phyloP scores from a whole-genome alignment of 257 asterid species.

The Voacanga thouarsii region DNA sequence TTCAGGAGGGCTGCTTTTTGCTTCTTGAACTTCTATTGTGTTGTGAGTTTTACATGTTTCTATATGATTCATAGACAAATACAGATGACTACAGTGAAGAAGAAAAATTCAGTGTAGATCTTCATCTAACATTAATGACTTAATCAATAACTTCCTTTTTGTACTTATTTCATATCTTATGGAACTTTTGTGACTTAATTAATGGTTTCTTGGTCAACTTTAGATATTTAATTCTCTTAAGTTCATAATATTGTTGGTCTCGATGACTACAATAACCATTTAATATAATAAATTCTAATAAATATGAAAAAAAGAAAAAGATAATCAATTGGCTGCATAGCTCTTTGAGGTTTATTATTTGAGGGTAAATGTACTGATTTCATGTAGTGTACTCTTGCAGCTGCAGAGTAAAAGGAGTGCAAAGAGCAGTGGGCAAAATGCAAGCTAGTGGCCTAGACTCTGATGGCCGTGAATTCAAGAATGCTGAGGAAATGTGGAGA shows the following conservation, averaged over 20 bases:
- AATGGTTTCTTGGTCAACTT: neutral
- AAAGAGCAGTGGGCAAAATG: conserved; percentile 29
- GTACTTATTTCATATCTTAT: neutral
- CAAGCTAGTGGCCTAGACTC: conserved; percentile 61
- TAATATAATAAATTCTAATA: neutral
- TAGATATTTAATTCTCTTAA: neutral
- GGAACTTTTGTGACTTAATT: neutral
- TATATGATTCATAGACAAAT: neutral
- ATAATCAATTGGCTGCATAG: neutral
- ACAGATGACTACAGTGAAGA: neutral
- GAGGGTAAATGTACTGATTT: neutral
- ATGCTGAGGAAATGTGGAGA: conserved; percentile 88
- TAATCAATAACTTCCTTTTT: neutral
- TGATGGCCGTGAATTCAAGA: conserved; percentile 67
- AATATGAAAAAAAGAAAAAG: neutral
- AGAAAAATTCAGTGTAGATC: neutral
- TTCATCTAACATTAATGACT: neutral
- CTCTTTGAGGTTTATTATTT: neutral
- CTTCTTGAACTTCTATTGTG: too few species aligned
- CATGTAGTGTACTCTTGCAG: neutral
- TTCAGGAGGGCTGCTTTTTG: too few species aligned
- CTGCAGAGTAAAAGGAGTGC: neutral
- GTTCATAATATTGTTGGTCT: neutral
- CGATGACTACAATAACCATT: neutral
- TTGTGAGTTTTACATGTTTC: neutral